Evolutionary conservation across 2,329 filamentous ascomycete species (phyloP), one percentile per base, ranked within the genome.

Genomic region (Chaetomiaceae sp.): DNA sequence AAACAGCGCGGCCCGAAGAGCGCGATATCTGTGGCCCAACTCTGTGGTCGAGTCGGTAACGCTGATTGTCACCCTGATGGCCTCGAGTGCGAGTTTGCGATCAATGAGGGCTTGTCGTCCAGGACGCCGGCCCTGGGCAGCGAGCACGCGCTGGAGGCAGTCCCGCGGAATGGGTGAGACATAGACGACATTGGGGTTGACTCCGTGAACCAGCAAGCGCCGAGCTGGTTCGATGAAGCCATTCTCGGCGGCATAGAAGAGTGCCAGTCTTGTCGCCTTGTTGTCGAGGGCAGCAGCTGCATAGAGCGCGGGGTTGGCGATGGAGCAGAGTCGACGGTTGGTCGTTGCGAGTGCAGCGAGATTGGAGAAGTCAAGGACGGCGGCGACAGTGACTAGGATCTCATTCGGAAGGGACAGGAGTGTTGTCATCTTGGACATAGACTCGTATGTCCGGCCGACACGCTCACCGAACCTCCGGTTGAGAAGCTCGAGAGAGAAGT

Each of bases 241-340:
- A 11, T 52, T 47, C 15, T 52, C 42, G 36, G 27, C 50, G 6
- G 27, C 22, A n/a, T 40, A 47, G 50, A 47, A 47, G 7, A 47
- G 22, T 2, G 36, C 23, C 4, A 17, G 17, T 22, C 17, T 42
- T 2, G 27, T 27, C n/a, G 42, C 1, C 11, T 11, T 33, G 12
- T 3, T 4, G 25, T 40, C n/a, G 15, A 19, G 9, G 17, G 50
- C 42, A 22, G 27, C 43, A 6, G 19, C 37, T 15, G 36, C 27
- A 8, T 40, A 52, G 14, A 52, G 36, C 9, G 6, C 11, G 12
- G 42, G 20, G 12, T 36, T 9, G 1, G 50, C 42, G 27, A 34
- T 9, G 6, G 20, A 40, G n/a, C 3, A 27, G 3, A 52, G 27
- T 6, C 36, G 36, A 6, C 36, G 43, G 9, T 22, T 23, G 3